Evolutionary conservation across 1,139 yeast species (phyloP), one percentile per base, ranked within the genome.

Genomic region (Blastobotrys persicus): DNA sequence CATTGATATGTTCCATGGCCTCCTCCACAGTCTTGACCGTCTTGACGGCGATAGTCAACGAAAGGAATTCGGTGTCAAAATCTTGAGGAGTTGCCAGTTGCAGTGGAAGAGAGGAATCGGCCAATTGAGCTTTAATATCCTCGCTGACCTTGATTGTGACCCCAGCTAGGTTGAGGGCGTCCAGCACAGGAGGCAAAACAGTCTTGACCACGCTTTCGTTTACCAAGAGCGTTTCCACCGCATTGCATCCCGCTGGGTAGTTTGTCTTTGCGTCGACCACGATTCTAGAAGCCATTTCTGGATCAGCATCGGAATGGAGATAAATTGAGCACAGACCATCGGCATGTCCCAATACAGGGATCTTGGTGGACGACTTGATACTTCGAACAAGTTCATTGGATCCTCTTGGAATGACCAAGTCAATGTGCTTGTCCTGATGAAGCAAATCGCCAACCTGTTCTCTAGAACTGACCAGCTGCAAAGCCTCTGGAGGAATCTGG

Each of bases 221-320:
- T 46, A 92, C 69, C 52, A 92, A 74, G 41, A 92, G 70, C 42
- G 94, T 88, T 66, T 94, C 99, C 48, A 80, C 95, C 2, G 98
- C 97, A 66, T 94, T 94, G 70, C 99, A 94, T 5, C 96, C 99
- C 12, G 98, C 98, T 39, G 98, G 97, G 65, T 94, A 94, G 68
- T 91, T 89, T 0, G 97, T 88, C 69, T 92, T 92, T 3, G 97
- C 78, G 68, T 94, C 99, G 31, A 88, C 78, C 3, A 81, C 75
- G 31, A 94, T 79, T 53, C 80, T 79, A 33, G 78, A 73, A 0
- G 98, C 95, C 78, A 87, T 88, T 13, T 69, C 76, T 12, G 86
- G 58, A 60, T 88, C 91, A 2, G 94, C 94, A 42, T 78, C 81
- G 48, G 77, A 76, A 65, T 91, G 95, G 26, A 91, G 75, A 63